Base-by-base conservation (phyloP, 208 protist genomes). In the Angomonas deanei region DNA sequence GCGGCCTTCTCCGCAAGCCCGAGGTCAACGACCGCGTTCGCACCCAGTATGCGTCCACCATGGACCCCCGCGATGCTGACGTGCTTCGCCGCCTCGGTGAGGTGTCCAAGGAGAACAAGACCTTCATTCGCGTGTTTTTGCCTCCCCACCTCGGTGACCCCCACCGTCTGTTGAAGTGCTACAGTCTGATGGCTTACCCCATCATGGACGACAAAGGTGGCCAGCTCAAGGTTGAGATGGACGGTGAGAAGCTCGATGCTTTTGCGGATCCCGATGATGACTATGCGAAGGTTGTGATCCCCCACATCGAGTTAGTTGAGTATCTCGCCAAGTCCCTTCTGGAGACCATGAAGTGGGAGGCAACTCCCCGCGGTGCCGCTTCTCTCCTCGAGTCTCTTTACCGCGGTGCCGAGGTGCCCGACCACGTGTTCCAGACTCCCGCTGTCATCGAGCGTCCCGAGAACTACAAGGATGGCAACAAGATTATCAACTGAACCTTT, bases 221-320 rank as follows among this genome's bases (percentile, higher is more conserved):
- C 28, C 88, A 91, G 68, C 71, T 91, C 30, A 94, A 89, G 72
- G 85, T 92, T 38, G 82, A 92, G 71, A 86, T 94, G 76, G 85
- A 92, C 60, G 84, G 82, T 46, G 61, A 84, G 27, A 80, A 91
- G 66, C 78, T 94, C 56, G 84, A 91, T 38, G 84, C 85, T 1
- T 94, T 94, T 58, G 88, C 88, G 1, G 88, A 94, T 60, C 88
- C 88, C 31, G 88, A 94, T 78, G 88, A 94, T 64, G 88, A 94
- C 73, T 94, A 87, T 70, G 75, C 88, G 30, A 94, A 94, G 77
- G 88, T 94, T 38, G 82, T 92, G 59, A 88, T 94, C 36, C 88
- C 88, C 53, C 88, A 94, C 66, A 82, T 94, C 50, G 84, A 94
- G 70, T 65, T 92, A 58, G 80, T 92, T 21, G 85, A 94, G 68